phyloP scores from a whole-genome alignment of 768 basidiomycete species.

The Termitomyces sp. region DNA sequence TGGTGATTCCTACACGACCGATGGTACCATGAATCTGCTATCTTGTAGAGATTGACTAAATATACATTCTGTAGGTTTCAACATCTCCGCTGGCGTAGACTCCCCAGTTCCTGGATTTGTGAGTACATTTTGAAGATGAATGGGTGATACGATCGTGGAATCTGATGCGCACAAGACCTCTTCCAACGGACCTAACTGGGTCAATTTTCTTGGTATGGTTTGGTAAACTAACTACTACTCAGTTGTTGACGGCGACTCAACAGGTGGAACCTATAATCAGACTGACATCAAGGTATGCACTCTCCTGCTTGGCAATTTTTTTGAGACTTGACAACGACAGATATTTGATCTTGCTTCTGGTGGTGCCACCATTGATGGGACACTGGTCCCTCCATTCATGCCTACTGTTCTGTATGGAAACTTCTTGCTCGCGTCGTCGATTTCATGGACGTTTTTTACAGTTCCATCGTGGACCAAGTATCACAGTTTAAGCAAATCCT shows the following conservation, averaged over 20 bases:
- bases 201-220: slow-evolving; percentile 41
- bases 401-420: background rate
- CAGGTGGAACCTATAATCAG: slow-evolving; percentile 52
- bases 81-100: slow-evolving; percentile 50
- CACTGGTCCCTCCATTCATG: background rate
- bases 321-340: slow-evolving; percentile 2
- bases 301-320: background rate
- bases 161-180: slow-evolving; percentile 34
- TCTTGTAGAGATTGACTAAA: background rate
- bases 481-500: slow-evolving; percentile 42
- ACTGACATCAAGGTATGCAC: slow-evolving; percentile 41
- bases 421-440: background rate
- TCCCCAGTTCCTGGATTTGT: slow-evolving; percentile 49
- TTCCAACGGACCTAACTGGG: slow-evolving; percentile 64
- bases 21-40: slow-evolving; percentile 22
- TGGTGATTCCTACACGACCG: slow-evolving; percentile 59
- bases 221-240: background rate
- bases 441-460: slow-evolving; percentile 5
- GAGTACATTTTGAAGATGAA: slow-evolving; percentile 15
- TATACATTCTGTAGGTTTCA: slow-evolving; percentile 35
- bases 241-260: background rate
- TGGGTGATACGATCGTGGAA: background rate
- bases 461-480: slow-evolving; percentile 55
- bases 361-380: background rate
- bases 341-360: slow-evolving; percentile 20